Evolutionary conservation across 2,329 filamentous ascomycete genomes (phyloP).

Genomic region (Alternaria novae-zelandiae): DNA sequence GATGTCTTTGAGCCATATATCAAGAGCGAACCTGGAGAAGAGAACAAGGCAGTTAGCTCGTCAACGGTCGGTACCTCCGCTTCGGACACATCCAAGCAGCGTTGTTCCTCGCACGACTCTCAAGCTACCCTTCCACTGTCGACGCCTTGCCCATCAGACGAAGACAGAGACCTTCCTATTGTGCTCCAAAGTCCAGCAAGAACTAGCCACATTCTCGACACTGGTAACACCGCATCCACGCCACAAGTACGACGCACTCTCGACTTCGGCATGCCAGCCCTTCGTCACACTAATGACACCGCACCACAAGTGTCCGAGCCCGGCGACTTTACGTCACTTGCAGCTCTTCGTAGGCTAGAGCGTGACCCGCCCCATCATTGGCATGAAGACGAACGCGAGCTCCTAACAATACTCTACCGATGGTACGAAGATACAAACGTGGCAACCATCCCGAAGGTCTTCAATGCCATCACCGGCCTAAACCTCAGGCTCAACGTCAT

Average conservation of each 20-base stretch:
- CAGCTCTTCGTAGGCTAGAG: background rate
- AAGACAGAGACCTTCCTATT: too few relatives aligned
- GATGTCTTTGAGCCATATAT: background rate
- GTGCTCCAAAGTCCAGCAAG: background rate
- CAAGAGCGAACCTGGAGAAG: background rate
- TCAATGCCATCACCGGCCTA: conserved; percentile 13
- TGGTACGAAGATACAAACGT: conserved; percentile 1
- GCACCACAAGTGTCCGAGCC: background rate
- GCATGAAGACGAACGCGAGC: conserved; percentile 8
- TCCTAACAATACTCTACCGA: conserved; percentile 10
- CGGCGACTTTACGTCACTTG: background rate
- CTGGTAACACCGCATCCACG: accelerated
- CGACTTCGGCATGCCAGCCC: background rate
- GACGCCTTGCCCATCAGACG: background rate
- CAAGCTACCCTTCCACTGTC: background rate
- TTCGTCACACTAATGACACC: background rate
- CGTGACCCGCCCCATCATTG: background rate
- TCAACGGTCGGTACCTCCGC: background rate
- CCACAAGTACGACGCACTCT: background rate
- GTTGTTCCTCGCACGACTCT: background rate
- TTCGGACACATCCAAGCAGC: background rate
- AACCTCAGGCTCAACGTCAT: background rate
- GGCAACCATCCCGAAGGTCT: background rate
- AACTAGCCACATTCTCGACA: background rate
- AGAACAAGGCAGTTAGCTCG: background rate